These are phyloP conservation scores for Lasiodiplodia sp. DNA, from an alignment of 2,329 filamentous ascomycete genomes.

Conservation along the genomic window DNA sequence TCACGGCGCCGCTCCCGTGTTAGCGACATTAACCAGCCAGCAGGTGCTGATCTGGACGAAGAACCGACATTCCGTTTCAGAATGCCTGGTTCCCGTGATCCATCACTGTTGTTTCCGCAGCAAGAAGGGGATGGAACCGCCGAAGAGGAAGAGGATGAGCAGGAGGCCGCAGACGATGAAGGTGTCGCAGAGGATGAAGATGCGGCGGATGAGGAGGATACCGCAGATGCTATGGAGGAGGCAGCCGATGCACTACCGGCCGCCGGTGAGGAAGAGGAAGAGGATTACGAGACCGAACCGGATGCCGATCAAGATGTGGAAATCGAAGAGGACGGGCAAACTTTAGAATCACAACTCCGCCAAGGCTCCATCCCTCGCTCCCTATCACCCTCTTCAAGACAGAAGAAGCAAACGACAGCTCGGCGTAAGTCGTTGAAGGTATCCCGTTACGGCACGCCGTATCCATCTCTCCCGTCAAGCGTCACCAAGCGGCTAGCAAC, in stretches of 20 bases:
- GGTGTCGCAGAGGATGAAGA: slow-evolving; percentile 37
- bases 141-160: slow-evolving; percentile 33
- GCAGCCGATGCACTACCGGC: background rate
- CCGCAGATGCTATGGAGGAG: slow-evolving; percentile 43
- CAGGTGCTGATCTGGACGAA: slow-evolving; percentile 35
- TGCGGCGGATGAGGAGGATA: slow-evolving; percentile 35
- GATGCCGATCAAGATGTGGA: slow-evolving; percentile 25
- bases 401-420: slow-evolving; percentile 40
- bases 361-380: slow-evolving; percentile 18
- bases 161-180: slow-evolving; percentile 41
- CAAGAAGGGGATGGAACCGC: slow-evolving; percentile 16
- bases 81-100: slow-evolving; percentile 43
- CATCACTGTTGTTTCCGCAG: slow-evolving; percentile 31
- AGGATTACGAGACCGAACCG: slow-evolving; percentile 34
- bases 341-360: slow-evolving; percentile 15
- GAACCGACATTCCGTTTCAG: slow-evolving; percentile 49
- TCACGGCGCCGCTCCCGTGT: slow-evolving; percentile 29
- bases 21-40: slow-evolving; percentile 24
- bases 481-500: slow-evolving; percentile 77
- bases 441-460: slow-evolving; percentile 76
- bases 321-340: slow-evolving; percentile 20
- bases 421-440: slow-evolving; percentile 61
- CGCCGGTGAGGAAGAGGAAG: slow-evolving; percentile 33
- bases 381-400: background rate
- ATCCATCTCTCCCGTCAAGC: slow-evolving; percentile 74